A percentile compares a stretch with the other conserved stretches of the same genome.
These are phyloP conservation scores for Moricandia moricandioides DNA, from an alignment of 345 rosid genomes.

Conservation along the genomic window DNA sequence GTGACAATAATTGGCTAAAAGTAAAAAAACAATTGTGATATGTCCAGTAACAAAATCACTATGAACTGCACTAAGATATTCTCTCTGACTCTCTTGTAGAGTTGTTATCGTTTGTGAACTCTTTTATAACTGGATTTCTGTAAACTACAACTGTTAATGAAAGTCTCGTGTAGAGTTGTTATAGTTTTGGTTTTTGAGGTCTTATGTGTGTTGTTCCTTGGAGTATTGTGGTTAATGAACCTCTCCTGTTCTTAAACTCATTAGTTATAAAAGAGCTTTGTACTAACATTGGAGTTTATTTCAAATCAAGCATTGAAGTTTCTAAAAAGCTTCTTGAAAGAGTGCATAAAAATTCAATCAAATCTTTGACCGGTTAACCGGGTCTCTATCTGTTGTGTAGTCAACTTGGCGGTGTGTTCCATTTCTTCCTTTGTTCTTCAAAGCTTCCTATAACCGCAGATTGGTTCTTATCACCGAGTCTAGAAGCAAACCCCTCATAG, in stretches of 20 bases:
- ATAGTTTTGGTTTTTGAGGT: neutral
- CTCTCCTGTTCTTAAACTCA: neutral
- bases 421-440: conserved; percentile 60
- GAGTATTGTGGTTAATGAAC: neutral
- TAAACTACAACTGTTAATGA: neutral
- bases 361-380: neutral
- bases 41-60: conserved; percentile 7
- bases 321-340: neutral
- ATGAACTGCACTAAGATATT: neutral
- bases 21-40: neutral
- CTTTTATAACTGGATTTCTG: conserved; percentile 5
- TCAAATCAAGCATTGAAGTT: neutral
- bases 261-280: neutral
- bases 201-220: neutral
- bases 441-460: conserved; percentile 76
- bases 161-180: neutral
- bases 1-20: conserved; percentile 28
- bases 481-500: conserved; percentile 45
- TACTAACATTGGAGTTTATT: neutral
- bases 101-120: too few relatives aligned
- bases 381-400: neutral
- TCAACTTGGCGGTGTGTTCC: conserved; percentile 48
- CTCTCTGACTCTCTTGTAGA: conserved; percentile 8
- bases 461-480: conserved; percentile 49
- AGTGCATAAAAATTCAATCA: conserved; percentile 8